Evolutionary conservation across 306 rosid genomes (phyloP).

Genomic region (Castanea mollissima): DNA sequence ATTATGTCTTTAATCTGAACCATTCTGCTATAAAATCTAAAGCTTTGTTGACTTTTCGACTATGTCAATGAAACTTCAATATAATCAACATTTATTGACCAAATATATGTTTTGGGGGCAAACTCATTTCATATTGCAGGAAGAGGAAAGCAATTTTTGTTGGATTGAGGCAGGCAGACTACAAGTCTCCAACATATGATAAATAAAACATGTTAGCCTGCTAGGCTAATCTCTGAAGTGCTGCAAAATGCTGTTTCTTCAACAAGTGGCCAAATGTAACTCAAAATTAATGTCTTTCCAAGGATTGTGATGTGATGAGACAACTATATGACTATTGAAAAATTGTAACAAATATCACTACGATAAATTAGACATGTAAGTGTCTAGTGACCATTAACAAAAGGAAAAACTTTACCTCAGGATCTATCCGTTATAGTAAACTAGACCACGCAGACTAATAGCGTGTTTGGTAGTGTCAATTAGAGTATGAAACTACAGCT

Average conservation of each 20-base stretch:
- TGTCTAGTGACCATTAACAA: neutral
- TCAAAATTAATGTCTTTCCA: neutral
- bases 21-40: neutral
- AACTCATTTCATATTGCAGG: neutral
- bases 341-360: neutral
- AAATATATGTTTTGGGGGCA: neutral
- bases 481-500: no score
- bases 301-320: neutral
- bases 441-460: neutral
- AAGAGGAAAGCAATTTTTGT: neutral
- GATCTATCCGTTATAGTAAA: neutral
- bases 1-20: neutral
- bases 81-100: neutral
- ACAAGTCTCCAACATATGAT: neutral
- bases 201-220: neutral
- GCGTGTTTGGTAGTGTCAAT: no score
- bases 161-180: neutral
- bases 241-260: neutral
- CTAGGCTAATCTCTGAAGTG: neutral
- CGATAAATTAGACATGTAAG: neutral
- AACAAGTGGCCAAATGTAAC: neutral
- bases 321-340: neutral
- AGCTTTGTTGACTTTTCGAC: neutral
- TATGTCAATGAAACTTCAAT: neutral
- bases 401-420: neutral